phyloP scores from a whole-genome alignment of 2,329 filamentous ascomycete genomes.

The Fusarium sp. region DNA sequence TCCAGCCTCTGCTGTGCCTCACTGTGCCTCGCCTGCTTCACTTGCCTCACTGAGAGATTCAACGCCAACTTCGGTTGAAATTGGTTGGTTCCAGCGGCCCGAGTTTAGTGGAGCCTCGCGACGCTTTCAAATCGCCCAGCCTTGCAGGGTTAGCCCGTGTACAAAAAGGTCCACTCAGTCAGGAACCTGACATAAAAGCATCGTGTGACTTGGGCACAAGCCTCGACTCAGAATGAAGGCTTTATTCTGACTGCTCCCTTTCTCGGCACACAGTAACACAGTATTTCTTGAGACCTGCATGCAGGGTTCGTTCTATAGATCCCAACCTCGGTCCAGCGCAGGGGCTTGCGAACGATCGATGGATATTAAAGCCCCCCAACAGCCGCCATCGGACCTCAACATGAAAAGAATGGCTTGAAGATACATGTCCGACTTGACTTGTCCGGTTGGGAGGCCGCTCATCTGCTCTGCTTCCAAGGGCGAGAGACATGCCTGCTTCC shows the following conservation, averaged over 20 bases:
- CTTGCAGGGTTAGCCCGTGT: background rate
- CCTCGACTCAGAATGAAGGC: background rate
- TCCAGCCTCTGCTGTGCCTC: background rate
- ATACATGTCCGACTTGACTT: background rate
- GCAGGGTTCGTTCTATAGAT: background rate
- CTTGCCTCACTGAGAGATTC: background rate
- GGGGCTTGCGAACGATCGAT: background rate
- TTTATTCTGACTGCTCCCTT: background rate
- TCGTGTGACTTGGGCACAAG: background rate
- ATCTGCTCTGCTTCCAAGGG: background rate
- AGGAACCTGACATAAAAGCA: background rate
- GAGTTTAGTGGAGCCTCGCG: slow-evolving; percentile 6
- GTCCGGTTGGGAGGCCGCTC: background rate
- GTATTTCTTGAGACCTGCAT: background rate
- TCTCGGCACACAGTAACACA: background rate
- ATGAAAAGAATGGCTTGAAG: background rate
- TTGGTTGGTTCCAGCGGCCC: slow-evolving; percentile 32
- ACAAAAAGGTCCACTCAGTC: background rate
- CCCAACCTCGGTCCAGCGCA: background rate
- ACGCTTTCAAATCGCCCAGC: background rate
- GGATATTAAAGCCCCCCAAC: background rate
- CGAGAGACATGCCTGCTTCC: background rate
- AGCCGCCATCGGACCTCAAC: slow-evolving; percentile 1
- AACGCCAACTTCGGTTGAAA: background rate
- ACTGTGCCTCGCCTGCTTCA: background rate